These are phyloP conservation scores for Fraxinus floribunda DNA, from an alignment of 305 asterid genomes.

Conservation along the genomic window DNA sequence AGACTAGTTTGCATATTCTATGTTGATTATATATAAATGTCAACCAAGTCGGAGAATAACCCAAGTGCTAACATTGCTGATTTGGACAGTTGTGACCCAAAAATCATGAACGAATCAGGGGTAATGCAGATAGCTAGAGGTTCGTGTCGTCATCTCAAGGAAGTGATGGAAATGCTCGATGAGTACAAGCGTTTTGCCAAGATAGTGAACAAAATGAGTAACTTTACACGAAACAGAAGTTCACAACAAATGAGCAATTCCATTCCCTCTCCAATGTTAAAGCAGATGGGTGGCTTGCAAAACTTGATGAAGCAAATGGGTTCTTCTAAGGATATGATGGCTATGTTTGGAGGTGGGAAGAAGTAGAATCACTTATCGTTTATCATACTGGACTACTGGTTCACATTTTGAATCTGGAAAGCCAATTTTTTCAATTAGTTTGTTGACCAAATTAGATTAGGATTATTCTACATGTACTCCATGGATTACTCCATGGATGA, in stretches of 20 bases:
- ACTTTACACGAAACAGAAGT: slow-evolving; percentile 71
- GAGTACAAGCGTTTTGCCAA: slow-evolving; percentile 83
- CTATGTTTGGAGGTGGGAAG: slow-evolving; percentile 50
- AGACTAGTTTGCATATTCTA: slow-evolving; percentile 30
- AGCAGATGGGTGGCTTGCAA: slow-evolving; percentile 97
- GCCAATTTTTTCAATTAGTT: too few relatives aligned
- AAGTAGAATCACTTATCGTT: slow-evolving; percentile 12
- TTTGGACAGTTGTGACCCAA: slow-evolving; percentile 84
- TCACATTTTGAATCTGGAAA: too few relatives aligned
- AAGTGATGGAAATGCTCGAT: slow-evolving; percentile 87
- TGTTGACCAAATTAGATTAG: too few relatives aligned
- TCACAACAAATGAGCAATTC: slow-evolving; percentile 93
- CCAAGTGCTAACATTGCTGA: slow-evolving; percentile 39
- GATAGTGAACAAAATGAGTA: slow-evolving; percentile 90
- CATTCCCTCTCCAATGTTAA: slow-evolving; percentile 87
- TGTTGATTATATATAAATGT: too few relatives aligned
- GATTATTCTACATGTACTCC: too few relatives aligned
- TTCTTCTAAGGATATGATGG: neutral
- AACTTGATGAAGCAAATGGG: slow-evolving; percentile 52
- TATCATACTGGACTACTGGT: too few relatives aligned
- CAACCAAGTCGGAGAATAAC: neutral
- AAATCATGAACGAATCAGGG: slow-evolving; percentile 78
- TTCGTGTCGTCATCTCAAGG: slow-evolving; percentile 61
- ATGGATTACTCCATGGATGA: too few relatives aligned
- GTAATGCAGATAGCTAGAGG: slow-evolving; percentile 86